Conservation (phyloP, 164 flowering plant genomes). For the Akebia trifoliata region DNA sequence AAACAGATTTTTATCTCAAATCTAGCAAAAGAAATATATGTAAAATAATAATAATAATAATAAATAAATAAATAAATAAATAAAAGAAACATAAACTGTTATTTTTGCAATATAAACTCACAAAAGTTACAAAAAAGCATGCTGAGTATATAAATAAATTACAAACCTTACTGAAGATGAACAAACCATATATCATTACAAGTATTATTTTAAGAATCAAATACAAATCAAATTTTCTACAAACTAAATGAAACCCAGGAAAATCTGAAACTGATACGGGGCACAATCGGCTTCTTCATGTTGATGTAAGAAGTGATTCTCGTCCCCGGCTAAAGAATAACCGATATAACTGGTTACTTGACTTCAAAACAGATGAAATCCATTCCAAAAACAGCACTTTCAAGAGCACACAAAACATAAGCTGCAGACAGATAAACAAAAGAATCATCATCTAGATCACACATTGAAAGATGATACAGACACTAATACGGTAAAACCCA, state of each 20-base stretch:
- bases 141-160: not conserved
- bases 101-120: slow-evolving; percentile 1
- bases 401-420: slow-evolving; percentile 4
- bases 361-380: not conserved
- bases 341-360: not conserved
- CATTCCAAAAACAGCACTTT: slow-evolving; percentile 8
- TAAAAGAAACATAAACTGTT: not conserved
- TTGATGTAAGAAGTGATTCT: not conserved
- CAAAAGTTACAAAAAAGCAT: slow-evolving; percentile 1
- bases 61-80: not conserved
- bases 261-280: not conserved
- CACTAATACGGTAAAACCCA: too few species aligned
- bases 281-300: slow-evolving; percentile 27
- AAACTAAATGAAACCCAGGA: slow-evolving; percentile 5
- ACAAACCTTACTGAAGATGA: not conserved
- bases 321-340: slow-evolving; percentile 13
- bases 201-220: slow-evolving; percentile 1
- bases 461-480: too few species aligned
- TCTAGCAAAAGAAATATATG: too few species aligned
- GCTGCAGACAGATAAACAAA: too few species aligned
- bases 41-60: too few species aligned
- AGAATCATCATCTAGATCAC: slow-evolving; percentile 18
- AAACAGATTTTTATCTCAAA: too few species aligned
- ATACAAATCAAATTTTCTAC: slow-evolving; percentile 17
- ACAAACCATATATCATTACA: not conserved